These are phyloP conservation scores for Penicillium sp. DNA, from an alignment of 2,329 filamentous ascomycete genomes.

Conservation along the genomic window DNA sequence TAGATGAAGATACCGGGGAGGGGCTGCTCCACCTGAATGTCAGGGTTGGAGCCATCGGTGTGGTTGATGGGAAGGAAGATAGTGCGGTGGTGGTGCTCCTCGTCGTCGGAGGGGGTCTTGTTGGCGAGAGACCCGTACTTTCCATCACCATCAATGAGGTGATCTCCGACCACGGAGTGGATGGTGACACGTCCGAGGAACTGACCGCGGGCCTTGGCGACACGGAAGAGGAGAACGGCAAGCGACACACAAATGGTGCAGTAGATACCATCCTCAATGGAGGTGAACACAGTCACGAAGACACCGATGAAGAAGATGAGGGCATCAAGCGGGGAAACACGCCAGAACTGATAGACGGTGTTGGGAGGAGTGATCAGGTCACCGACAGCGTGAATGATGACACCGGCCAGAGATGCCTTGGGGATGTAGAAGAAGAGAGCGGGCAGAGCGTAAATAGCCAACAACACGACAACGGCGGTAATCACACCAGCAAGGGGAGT, in stretches of 20 bases:
- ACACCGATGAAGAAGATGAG: conserved; percentile 93
- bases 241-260: conserved; percentile 76
- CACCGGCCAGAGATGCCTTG: conserved; percentile 73
- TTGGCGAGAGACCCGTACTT: conserved; percentile 59
- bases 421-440: conserved; percentile 94
- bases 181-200: conserved; percentile 84
- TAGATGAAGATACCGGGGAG: conserved; percentile 96
- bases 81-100: conserved; percentile 63
- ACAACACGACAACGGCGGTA: conserved; percentile 78
- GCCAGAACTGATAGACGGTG: conserved; percentile 93
- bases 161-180: conserved; percentile 79
- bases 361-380: conserved; percentile 91
- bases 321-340: conserved; percentile 85
- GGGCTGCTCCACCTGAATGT: conserved; percentile 74
- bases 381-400: conserved; percentile 94
- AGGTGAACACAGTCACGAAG: conserved; percentile 81
- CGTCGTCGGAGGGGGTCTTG: conserved; percentile 35
- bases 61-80: conserved; percentile 87
- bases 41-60: conserved; percentile 86
- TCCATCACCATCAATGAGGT: conserved; percentile 65
- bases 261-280: conserved; percentile 92
- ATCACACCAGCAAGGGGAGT: conserved; percentile 90
- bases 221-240: conserved; percentile 77
- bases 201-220: conserved; percentile 77
- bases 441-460: conserved; percentile 86